Percentiles rank a stretch among this genome's conserved stretches.
Conservation (phyloP, 2,329 filamentous ascomycete genomes). For the Ophiostoma sp. region DNA sequence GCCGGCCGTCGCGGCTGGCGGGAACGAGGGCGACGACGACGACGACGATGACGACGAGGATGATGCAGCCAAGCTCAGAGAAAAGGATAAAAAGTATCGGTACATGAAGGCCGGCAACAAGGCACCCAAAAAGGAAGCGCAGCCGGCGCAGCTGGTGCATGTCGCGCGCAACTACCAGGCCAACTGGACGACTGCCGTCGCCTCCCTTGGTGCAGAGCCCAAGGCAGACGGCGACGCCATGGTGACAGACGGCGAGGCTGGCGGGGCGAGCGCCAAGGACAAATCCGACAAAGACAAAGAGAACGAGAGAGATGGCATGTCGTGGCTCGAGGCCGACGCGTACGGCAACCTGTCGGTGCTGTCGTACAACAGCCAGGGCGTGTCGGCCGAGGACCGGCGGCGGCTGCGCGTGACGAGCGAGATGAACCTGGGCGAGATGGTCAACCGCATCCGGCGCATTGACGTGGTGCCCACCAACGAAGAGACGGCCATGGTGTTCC, state of each 20-base stretch:
- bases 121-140: constrained; percentile 34
- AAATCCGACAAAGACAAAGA: background rate
- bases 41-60: background rate
- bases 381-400: constrained; percentile 66
- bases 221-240: background rate
- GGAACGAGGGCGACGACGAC: background rate
- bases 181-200: constrained; percentile 74
- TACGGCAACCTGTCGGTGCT: constrained; percentile 83
- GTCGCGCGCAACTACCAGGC: constrained; percentile 75
- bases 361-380: constrained; percentile 64
- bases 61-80: background rate
- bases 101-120: constrained; percentile 6
- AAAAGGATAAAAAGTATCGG: constrained; percentile 26
- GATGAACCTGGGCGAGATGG: constrained; percentile 83
- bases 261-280: no score
- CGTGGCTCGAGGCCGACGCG: constrained; percentile 77
- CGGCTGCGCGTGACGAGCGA: constrained; percentile 71
- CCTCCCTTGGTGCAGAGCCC: constrained; percentile 56
- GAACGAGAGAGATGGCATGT: constrained; percentile 30
- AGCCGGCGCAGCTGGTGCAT: constrained; percentile 57
- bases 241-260: background rate
- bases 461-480: constrained; percentile 56
- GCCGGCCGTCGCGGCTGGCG: constrained; percentile 36
- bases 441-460: constrained; percentile 78
- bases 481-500: constrained; percentile 62